These are phyloP conservation scores for Globisporangium ultimum DNA, from an alignment of 352 stramenopile genomes.

Conservation along the genomic window DNA sequence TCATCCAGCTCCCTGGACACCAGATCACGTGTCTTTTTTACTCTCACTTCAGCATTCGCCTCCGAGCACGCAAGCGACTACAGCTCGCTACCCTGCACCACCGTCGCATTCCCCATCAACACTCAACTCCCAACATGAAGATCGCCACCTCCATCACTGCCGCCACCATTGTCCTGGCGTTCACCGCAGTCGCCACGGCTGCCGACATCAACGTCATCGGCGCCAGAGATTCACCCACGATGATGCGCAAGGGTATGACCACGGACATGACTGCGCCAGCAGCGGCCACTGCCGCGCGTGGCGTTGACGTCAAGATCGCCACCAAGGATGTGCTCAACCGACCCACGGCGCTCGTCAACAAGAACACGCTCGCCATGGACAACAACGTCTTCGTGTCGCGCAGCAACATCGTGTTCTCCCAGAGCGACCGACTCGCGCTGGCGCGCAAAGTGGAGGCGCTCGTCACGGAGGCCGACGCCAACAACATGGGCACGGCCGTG, in stretches of 20 bases:
- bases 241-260: neutral
- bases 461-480: neutral
- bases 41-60: too few species aligned
- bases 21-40: too few species aligned
- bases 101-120: too few species aligned
- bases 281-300: slow-evolving; percentile 1
- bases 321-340: slow-evolving; percentile 20
- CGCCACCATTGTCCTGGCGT: too few species aligned
- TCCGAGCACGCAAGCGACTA: too few species aligned
- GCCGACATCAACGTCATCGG: slow-evolving; percentile 1
- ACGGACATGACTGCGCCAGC: too few species aligned
- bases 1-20: too few species aligned
- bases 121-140: too few species aligned
- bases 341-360: slow-evolving; percentile 28
- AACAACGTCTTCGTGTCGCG: slow-evolving; percentile 30
- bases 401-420: slow-evolving; percentile 29
- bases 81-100: too few species aligned
- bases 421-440: slow-evolving; percentile 27
- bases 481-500: slow-evolving; percentile 4
- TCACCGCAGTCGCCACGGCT: too few species aligned
- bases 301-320: slow-evolving; percentile 7
- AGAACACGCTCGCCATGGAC: slow-evolving; percentile 30
- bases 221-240: neutral
- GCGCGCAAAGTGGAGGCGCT: slow-evolving; percentile 17
- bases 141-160: too few species aligned